These are phyloP conservation scores for Phycomyces nitens DNA, from an alignment of 192 early-diverging fungal genomes.

Conservation along the genomic window DNA sequence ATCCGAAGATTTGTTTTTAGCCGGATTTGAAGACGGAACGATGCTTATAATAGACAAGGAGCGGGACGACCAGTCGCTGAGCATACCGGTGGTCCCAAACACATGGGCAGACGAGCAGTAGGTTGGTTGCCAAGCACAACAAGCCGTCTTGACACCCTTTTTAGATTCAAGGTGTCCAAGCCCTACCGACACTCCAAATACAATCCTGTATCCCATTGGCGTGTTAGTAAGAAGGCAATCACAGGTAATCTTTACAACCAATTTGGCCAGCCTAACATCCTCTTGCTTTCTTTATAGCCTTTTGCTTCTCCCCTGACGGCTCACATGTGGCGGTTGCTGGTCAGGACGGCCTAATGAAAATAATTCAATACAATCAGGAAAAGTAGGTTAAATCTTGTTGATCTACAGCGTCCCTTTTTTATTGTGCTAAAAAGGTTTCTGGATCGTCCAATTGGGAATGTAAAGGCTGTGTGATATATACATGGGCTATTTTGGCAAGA, in stretches of 20 bases:
- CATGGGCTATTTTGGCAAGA: conserved; percentile 77
- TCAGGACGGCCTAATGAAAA: conserved; percentile 74
- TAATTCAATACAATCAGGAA: conserved; percentile 73
- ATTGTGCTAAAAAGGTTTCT: too few species aligned
- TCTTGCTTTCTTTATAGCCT: conserved; percentile 39
- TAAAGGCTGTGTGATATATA: conserved; percentile 71
- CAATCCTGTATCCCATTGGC: conserved; percentile 85
- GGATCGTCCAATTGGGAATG: not conserved
- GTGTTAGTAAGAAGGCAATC: conserved; percentile 63
- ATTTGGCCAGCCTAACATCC: conserved; percentile 4
- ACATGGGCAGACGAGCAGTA: conserved; percentile 27
- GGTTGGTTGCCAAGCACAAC: too few species aligned
- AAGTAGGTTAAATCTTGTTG: conserved; percentile 21
- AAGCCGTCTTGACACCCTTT: too few species aligned
- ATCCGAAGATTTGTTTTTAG: conserved; percentile 84
- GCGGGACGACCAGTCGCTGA: conserved; percentile 64
- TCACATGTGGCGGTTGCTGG: conserved; percentile 76
- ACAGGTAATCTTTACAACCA: conserved; percentile 69
- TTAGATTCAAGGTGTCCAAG: conserved; percentile 50
- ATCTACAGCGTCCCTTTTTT: too few species aligned
- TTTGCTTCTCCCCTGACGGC: conserved; percentile 82
- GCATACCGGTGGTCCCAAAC: conserved; percentile 8
- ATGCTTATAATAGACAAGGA: conserved; percentile 87
- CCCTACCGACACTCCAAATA: conserved; percentile 61
- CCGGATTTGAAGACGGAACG: conserved; percentile 78